Evolutionary conservation across 306 rosid species (phyloP).

Genomic region (Aeschynomene evenia): DNA sequence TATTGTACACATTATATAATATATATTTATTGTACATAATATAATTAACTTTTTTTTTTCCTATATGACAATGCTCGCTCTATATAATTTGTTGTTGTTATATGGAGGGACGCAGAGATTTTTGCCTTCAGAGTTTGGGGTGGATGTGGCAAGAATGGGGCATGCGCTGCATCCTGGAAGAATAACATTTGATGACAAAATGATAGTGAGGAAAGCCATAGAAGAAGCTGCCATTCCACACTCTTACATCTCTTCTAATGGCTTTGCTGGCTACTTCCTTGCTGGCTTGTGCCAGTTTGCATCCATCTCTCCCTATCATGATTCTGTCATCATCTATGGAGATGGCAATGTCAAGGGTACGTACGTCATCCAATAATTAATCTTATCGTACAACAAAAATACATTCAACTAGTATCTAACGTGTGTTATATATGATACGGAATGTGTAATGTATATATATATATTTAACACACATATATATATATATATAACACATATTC

Average conservation of each 20-base stretch:
- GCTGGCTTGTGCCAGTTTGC: conserved; percentile 76
- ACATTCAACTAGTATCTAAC: no score
- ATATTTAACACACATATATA: no score
- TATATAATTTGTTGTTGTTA: neutral
- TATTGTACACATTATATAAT: no score
- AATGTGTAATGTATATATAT: no score
- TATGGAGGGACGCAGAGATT: conserved; percentile 65
- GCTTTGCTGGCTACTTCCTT: conserved; percentile 73
- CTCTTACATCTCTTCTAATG: conserved; percentile 62
- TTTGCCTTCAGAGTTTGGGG: conserved; percentile 75
- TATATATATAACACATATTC: no score
- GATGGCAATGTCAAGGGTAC: conserved; percentile 77
- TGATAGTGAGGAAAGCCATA: conserved; percentile 70
- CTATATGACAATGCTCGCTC: no score
- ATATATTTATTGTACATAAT: no score
- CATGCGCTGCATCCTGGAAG: conserved; percentile 72
- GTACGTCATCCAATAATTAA: no score
- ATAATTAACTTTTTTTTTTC: no score
- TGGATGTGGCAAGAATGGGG: conserved; percentile 66
- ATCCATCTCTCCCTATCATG: conserved; percentile 44
- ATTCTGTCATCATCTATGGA: conserved; percentile 57
- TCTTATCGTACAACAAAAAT: no score
- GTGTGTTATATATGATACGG: no score
- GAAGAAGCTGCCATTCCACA: conserved; percentile 66
- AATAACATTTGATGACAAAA: conserved; percentile 73